Evolutionary conservation across 1,139 yeast genomes (phyloP), one percentile per base, ranked within the genome.

Genomic region (Hyphopichia pseudoburtonii): DNA sequence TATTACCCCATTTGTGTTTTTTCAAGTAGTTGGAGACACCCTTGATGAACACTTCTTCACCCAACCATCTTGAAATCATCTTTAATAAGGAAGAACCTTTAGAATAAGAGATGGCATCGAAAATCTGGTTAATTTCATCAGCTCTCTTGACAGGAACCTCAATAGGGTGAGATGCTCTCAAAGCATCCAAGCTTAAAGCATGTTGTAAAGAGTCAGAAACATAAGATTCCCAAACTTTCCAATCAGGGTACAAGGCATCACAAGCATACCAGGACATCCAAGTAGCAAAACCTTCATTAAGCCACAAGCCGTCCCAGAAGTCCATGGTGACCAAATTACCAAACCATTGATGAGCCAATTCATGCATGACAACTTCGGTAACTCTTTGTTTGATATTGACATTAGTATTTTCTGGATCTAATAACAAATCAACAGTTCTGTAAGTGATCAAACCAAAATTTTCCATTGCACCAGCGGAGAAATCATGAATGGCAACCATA

Each of bases 271-370:
- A 85, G 3, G 92, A 86, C 72, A 86, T 86, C 90, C 86, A 84
- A 35, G 92, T 85, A 36, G 92, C 94, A 56, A 85, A 85, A 19
- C 95, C 95, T 64, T 87, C 96, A 60, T 87, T 87, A 48, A 87
- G 75, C 95, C 95, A 87, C 46, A 87, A 75, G 43, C 86, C 95
- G 60, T 87, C 94, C 96, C 96, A 87, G 88, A 92, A 87, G 52
- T 86, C 86, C 96, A 87, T 87, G 44, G 96, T 87, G 42, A 86
- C 95, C 52, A 87, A 70, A 63, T 87, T 83, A 47, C 96, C 96
- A 60, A 87, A 87, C 96, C 96, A 87, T 65, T 87, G 95, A 60
- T 87, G 96, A 18, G 95, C 95, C 56, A 87, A 73, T 64, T 87
- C 96, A 66, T 87, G 96, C 59, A 84, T 87, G 33, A 87, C 36